Evolutionary conservation across 148 eudicot genomes (phyloP), one percentile per base, ranked within the genome.

Genomic region (Dianthus caryophyllus): DNA sequence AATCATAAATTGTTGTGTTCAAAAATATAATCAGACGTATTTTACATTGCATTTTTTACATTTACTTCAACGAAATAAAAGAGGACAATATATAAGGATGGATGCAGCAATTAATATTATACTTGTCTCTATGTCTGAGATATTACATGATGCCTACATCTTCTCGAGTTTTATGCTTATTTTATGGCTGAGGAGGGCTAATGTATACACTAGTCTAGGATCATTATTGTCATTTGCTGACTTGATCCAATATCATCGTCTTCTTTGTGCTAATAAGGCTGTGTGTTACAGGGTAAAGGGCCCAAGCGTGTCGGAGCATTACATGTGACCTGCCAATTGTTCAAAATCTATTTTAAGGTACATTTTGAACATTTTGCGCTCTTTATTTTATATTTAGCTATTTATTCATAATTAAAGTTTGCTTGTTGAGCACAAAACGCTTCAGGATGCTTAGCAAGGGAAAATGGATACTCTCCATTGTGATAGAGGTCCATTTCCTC

Each of bases 241-340:
- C 15, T 47, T 47, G 50, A 17, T 47, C 50, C 27, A 22, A 52
- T 25, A 36, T 29, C n/a, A 6, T 5, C 38, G 46, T 20, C 47
- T 33, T 60, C 4, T 60, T 24, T 47, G 10, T 64, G 63, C 29
- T 39, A 43, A 38, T 79, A 43, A 25, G 30, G n/a, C n/a, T 59
- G 25, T 71, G 58, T 49, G 48, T 67, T 71, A 73, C 78, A 88
- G 95, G 97, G 97, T 31, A 94, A 94, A 85, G 99, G 99, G 30
- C 84, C 96, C 31, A 94, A 90, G 74, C 99, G 99, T 74, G 93
- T 90, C 50, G 99, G 99, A 67, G 99, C 97, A 48, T 80, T 94
- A 63, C 85, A 94, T 68, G 97, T 90, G 64, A 90, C 99, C 41
- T 94, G 99, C 78, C 99, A 94, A 72, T 71, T 94, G 67, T 94